A percentile compares a stretch with the other conserved stretches of the same genome.
Conservation (phyloP, 768 basidiomycete genomes). For the Calocera cornea region DNA sequence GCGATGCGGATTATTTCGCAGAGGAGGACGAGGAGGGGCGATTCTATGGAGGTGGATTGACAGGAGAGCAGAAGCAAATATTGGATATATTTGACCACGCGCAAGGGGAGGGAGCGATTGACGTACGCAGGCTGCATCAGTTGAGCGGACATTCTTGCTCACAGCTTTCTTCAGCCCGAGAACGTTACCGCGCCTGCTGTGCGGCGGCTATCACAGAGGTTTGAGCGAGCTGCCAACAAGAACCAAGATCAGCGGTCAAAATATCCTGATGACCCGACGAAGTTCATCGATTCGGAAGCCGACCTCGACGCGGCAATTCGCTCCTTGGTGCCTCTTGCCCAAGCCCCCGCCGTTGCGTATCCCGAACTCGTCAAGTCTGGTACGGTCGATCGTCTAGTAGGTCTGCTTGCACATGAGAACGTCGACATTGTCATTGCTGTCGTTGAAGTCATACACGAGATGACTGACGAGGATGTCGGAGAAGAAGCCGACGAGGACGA, state of each 20-base stretch:
- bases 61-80: conserved; percentile 86
- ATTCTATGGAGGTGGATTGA: conserved; percentile 89
- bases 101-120: conserved; percentile 47
- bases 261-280: conserved; percentile 81
- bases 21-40: conserved; percentile 89
- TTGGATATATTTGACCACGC: conserved; percentile 78
- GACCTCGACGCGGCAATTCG: conserved; percentile 84
- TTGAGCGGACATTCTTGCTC: background rate
- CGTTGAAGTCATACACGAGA: conserved; percentile 80
- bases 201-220: conserved; percentile 56
- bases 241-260: conserved; percentile 97
- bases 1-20: conserved; percentile 76
- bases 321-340: conserved; percentile 74
- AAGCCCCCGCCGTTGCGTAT: conserved; percentile 69
- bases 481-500: conserved; percentile 54
- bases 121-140: conserved; percentile 17
- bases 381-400: conserved; percentile 53
- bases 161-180: conserved; percentile 36
- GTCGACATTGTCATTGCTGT: conserved; percentile 94
- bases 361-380: conserved; percentile 77
- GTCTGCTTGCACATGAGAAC: conserved; percentile 89
- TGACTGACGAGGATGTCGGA: conserved; percentile 92
- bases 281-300: conserved; percentile 99
- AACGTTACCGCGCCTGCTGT: conserved; percentile 56
- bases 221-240: conserved; percentile 84